Evolutionary conservation across 331 rosid genomes (phyloP).

Genomic region (Acacia concinna): DNA sequence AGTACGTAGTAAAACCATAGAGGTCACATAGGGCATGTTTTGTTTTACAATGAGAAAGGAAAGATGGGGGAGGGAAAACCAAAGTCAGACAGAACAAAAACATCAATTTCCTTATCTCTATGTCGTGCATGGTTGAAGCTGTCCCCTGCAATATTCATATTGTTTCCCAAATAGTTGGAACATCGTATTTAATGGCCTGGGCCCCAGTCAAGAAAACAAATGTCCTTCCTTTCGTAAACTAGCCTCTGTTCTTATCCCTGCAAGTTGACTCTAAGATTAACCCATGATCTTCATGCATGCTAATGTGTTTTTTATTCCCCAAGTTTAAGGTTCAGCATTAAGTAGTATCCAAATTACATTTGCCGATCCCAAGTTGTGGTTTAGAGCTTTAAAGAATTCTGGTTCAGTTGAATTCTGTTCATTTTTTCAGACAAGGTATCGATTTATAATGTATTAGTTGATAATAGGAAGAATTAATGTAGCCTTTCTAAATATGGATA

Average conservation of each 20-base stretch:
- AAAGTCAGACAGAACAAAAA: conserved; percentile 38
- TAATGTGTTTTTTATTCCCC: conserved; percentile 9
- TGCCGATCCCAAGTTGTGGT: background rate
- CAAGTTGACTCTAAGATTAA: conserved; percentile 5
- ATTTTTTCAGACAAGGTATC: background rate
- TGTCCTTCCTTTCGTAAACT: conserved; percentile 5
- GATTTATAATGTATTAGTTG: background rate
- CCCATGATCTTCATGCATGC: conserved; percentile 13
- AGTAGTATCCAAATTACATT: background rate
- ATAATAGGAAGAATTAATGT: background rate
- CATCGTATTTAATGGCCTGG: conserved; percentile 32
- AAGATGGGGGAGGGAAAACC: conserved; percentile 19
- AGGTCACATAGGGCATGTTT: background rate
- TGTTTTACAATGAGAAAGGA: background rate
- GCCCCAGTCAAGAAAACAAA: conserved; percentile 31
- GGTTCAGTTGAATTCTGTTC: background rate
- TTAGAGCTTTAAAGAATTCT: background rate
- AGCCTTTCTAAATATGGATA: background rate
- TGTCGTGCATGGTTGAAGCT: conserved; percentile 41
- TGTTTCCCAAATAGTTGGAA: conserved; percentile 49
- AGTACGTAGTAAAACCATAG: background rate
- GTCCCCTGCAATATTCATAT: conserved; percentile 36
- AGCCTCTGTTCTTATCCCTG: background rate
- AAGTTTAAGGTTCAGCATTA: background rate
- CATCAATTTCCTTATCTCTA: conserved; percentile 26